These are phyloP conservation scores for Fusarium protoensiforme DNA, from an alignment of 2,329 filamentous ascomycete genomes.

Conservation along the genomic window DNA sequence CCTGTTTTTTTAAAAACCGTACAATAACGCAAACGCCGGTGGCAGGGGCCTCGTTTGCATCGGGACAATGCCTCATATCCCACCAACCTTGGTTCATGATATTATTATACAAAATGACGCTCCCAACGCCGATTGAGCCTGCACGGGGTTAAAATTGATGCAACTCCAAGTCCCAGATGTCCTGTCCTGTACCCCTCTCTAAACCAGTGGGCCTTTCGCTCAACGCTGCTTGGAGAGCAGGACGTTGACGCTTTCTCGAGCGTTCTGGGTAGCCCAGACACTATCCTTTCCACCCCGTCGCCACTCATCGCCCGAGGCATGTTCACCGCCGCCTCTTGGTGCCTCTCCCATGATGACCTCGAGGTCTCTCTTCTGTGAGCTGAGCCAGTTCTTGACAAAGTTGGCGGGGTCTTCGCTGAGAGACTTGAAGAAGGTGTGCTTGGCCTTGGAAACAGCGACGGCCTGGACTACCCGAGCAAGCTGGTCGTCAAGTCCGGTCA, in stretches of 20 bases:
- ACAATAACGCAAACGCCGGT: conserved; percentile 18
- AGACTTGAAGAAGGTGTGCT: conserved; percentile 86
- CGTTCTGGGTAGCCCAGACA: conserved; percentile 68
- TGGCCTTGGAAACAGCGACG: conserved; percentile 85
- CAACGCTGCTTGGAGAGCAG: conserved; percentile 65
- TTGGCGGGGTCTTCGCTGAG: conserved; percentile 83
- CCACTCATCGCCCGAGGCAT: conserved; percentile 74
- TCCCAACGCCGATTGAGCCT: conserved; percentile 41
- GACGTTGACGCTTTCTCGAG: conserved; percentile 71
- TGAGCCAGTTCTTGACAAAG: conserved; percentile 89
- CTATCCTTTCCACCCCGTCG: conserved; percentile 67
- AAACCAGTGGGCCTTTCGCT: conserved; percentile 4
- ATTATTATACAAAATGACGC: conserved; percentile 43
- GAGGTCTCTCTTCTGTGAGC: conserved; percentile 89
- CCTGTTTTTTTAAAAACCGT: conserved; percentile 16
- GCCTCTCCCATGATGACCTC: conserved; percentile 89
- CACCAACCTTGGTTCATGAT: conserved; percentile 33
- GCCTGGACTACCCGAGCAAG: conserved; percentile 86
- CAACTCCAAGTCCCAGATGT: conserved; percentile 35
- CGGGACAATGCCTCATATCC: conserved; percentile 13
- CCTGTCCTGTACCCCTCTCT: conserved; percentile 3
- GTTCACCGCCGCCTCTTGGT: conserved; percentile 69
- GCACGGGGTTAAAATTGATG: conserved; percentile 31
- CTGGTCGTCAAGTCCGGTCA: conserved; percentile 83
- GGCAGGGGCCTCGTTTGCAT: conserved; percentile 17